Percentiles rank a stretch among this genome's conserved stretches.
phyloP scores from a whole-genome alignment of 805 yeast species.

The Nakazawaea wyomingensis region DNA sequence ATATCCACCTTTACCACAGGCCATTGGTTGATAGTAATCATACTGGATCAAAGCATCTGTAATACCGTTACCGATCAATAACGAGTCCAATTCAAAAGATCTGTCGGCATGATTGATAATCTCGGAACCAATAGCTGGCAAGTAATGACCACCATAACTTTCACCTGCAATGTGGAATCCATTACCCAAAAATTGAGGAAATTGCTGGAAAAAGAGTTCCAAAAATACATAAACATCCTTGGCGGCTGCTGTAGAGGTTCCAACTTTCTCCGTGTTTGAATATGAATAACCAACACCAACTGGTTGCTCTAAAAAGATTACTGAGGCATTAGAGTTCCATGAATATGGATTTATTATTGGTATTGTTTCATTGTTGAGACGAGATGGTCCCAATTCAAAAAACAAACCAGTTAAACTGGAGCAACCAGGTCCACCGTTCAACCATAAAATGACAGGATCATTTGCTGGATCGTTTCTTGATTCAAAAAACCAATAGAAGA shows the following conservation, averaged over 20 bases:
- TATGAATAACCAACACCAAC: slow-evolving; percentile 79
- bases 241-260: slow-evolving; percentile 77
- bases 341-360: slow-evolving; percentile 71
- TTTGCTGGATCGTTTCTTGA: slow-evolving; percentile 82
- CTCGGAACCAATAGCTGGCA: slow-evolving; percentile 83
- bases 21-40: slow-evolving; percentile 84
- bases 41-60: slow-evolving; percentile 82
- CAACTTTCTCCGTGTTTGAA: slow-evolving; percentile 54
- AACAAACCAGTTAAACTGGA: slow-evolving; percentile 83
- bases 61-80: slow-evolving; percentile 86
- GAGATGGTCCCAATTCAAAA: slow-evolving; percentile 82
- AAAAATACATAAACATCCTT: slow-evolving; percentile 76
- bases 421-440: slow-evolving; percentile 95
- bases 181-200: slow-evolving; percentile 46
- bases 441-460: slow-evolving; percentile 85
- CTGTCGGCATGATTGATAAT: slow-evolving; percentile 58
- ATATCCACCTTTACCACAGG: slow-evolving; percentile 86
- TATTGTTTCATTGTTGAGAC: slow-evolving; percentile 53
- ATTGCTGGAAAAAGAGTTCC: slow-evolving; percentile 73
- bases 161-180: slow-evolving; percentile 90
- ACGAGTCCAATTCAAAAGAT: slow-evolving; percentile 63
- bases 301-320: slow-evolving; percentile 84
- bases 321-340: slow-evolving; percentile 83
- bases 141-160: slow-evolving; percentile 91
- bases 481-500: slow-evolving; percentile 79